phyloP scores from a whole-genome alignment of 176 grass and related monocot species.

The Cymbopogon citratus region DNA sequence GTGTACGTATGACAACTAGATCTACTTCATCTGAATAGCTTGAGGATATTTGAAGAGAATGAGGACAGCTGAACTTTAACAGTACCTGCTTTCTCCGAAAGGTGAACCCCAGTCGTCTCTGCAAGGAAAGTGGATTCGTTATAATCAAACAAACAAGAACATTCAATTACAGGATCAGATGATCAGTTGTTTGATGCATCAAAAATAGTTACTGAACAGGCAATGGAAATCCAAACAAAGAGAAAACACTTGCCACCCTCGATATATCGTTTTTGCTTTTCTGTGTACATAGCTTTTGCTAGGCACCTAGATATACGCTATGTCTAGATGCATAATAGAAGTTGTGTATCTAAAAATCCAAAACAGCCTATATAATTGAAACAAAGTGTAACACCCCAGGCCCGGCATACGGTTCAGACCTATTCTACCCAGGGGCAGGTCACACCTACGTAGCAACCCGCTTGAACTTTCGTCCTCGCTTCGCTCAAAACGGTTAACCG shows the following conservation, averaged over 20 bases:
- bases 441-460: no score
- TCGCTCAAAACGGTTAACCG: no score
- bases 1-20: slow-evolving; percentile 5
- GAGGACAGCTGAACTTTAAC: slow-evolving; percentile 18
- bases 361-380: not conserved
- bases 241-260: not conserved
- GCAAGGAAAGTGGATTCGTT: not conserved
- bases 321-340: not conserved
- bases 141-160: not conserved
- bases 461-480: no score
- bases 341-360: not conserved
- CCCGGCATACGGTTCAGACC: no score
- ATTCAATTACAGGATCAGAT: not conserved
- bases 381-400: no score
- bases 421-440: no score
- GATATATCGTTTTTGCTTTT: not conserved
- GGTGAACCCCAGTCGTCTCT: slow-evolving; percentile 40
- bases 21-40: slow-evolving; percentile 11
- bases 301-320: not conserved
- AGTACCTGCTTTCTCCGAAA: slow-evolving; percentile 25
- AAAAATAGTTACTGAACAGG: not conserved
- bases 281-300: not conserved
- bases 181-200: not conserved
- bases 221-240: not conserved
- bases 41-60: not conserved